phyloP scores from a whole-genome alignment of 495 filamentous ascomycete species.

The Staphylotrichum tortipilum region DNA sequence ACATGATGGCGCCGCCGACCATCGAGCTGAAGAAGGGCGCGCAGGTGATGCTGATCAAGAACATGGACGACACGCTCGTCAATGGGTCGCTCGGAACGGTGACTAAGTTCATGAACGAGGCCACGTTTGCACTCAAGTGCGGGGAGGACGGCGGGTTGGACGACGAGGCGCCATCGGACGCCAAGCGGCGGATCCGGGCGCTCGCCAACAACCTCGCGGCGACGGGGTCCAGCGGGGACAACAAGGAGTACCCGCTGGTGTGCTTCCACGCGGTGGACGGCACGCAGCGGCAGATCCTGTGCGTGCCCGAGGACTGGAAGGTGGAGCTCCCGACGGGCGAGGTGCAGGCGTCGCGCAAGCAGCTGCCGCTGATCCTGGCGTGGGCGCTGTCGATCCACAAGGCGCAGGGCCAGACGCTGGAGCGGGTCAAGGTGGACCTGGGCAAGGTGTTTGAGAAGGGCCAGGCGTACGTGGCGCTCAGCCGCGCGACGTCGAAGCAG shows the following conservation, averaged over 20 bases:
- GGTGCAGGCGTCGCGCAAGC: slow-evolving; percentile 71
- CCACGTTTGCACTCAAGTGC: slow-evolving; percentile 58
- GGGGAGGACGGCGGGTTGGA: slow-evolving; percentile 42
- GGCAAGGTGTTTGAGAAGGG: slow-evolving; percentile 93
- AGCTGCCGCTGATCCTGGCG: slow-evolving; percentile 81
- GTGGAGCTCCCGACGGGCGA: slow-evolving; percentile 94
- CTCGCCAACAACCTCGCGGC: slow-evolving; percentile 28
- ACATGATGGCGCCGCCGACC: slow-evolving; percentile 80
- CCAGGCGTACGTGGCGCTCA: slow-evolving; percentile 76
- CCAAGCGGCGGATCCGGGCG: slow-evolving; percentile 36
- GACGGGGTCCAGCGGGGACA: slow-evolving; percentile 25
- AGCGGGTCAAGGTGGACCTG: slow-evolving; percentile 89
- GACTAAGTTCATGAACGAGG: slow-evolving; percentile 76
- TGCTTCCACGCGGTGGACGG: slow-evolving; percentile 74
- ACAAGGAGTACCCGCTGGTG: slow-evolving; percentile 65
- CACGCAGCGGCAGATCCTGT: slow-evolving; percentile 66
- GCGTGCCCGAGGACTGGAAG: slow-evolving; percentile 85
- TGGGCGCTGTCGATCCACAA: slow-evolving; percentile 98
- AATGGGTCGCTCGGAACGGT: slow-evolving; percentile 90
- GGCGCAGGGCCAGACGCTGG: slow-evolving; percentile 91
- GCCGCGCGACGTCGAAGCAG: slow-evolving; percentile 75
- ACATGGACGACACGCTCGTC: slow-evolving; percentile 86
- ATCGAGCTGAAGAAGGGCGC: slow-evolving; percentile 82
- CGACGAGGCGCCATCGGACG: slow-evolving; percentile 34
- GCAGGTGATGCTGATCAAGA: slow-evolving; percentile 99